phyloP scores from a whole-genome alignment of 2,329 filamentous ascomycete genomes.

The Colletotrichum eleusines region DNA sequence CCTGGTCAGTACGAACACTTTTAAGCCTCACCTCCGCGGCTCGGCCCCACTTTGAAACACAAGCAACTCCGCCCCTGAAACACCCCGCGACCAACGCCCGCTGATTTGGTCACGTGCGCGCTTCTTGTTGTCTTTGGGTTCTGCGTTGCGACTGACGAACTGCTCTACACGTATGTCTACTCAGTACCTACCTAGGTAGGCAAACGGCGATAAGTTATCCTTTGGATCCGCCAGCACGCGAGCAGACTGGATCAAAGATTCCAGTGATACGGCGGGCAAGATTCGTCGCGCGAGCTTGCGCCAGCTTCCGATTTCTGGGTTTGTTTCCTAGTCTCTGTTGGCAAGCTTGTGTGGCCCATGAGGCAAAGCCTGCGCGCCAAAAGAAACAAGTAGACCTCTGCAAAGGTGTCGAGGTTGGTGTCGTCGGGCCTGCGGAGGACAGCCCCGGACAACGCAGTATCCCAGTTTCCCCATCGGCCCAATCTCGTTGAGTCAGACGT shows the following conservation, averaged over 20 bases:
- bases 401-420: background rate
- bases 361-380: background rate
- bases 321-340: background rate
- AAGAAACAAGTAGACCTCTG: background rate
- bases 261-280: background rate
- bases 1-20: background rate
- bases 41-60: constrained; percentile 32
- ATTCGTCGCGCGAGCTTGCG: background rate
- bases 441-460: background rate
- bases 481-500: background rate
- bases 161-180: background rate
- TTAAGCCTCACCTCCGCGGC: constrained; percentile 37
- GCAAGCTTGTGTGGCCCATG: background rate
- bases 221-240: rapidly evolving
- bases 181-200: too few species aligned
- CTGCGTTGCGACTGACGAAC: background rate
- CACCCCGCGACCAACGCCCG: constrained; percentile 4
- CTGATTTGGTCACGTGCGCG: background rate
- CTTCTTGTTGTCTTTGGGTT: background rate
- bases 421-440: background rate
- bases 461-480: background rate
- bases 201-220: background rate
- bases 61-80: constrained; percentile 5
- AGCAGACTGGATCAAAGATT: background rate
- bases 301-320: background rate